These are phyloP conservation scores for Cystobasidium pallidum DNA, from an alignment of 1,284 basidiomycete genomes.

Conservation along the genomic window DNA sequence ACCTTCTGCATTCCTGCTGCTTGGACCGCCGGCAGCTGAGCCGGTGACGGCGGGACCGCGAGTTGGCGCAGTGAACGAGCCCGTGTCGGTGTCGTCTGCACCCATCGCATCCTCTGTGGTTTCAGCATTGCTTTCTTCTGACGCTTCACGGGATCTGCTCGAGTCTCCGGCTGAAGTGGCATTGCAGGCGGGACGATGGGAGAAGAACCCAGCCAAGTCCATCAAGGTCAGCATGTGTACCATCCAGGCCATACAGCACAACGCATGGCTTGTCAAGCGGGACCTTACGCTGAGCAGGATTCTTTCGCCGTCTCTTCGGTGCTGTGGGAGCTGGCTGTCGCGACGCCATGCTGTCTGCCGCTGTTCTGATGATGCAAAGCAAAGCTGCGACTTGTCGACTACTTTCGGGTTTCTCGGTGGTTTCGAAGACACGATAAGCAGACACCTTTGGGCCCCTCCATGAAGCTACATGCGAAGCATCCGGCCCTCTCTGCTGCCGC, in stretches of 20 bases:
- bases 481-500: too few species aligned
- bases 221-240: neutral
- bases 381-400: slow-evolving; percentile 18
- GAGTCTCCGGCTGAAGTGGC: slow-evolving; percentile 36
- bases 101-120: slow-evolving; percentile 36
- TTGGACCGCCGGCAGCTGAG: slow-evolving; percentile 4
- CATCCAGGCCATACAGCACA: neutral
- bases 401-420: too few species aligned
- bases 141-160: slow-evolving; percentile 40
- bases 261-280: neutral
- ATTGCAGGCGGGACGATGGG: slow-evolving; percentile 9
- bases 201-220: neutral
- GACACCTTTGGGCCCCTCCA: too few species aligned
- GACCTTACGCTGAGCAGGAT: slow-evolving; percentile 36
- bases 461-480: too few species aligned
- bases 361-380: slow-evolving; percentile 12
- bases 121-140: slow-evolving; percentile 44
- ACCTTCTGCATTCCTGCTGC: slow-evolving; percentile 1
- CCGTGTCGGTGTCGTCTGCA: slow-evolving; percentile 44
- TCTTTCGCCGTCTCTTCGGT: slow-evolving; percentile 32
- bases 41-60: neutral
- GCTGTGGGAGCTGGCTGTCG: slow-evolving; percentile 29
- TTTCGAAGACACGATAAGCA: too few species aligned
- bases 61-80: slow-evolving; percentile 39
- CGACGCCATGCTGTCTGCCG: slow-evolving; percentile 1